phyloP scores from a whole-genome alignment of 768 basidiomycete species.

The Hypholoma fasciculare region DNA sequence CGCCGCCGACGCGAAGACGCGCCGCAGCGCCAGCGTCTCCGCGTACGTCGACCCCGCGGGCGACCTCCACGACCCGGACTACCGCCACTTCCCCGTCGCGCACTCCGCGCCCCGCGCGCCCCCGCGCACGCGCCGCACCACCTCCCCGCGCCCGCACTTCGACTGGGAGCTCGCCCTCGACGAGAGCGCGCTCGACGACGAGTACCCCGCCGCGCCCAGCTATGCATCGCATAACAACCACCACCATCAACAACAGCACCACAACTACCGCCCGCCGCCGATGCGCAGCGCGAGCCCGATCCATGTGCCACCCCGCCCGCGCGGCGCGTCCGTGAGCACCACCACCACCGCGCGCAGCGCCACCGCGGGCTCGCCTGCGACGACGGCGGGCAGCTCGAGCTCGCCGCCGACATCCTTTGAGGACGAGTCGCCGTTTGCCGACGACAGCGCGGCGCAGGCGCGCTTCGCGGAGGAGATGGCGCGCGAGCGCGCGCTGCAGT shows the following conservation, averaged over 20 bases:
- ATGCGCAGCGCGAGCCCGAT: background rate
- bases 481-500: conserved; percentile 6
- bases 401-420: conserved; percentile 26
- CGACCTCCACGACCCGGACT: conserved; percentile 69
- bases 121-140: conserved; percentile 2
- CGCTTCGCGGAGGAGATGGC: conserved; percentile 5
- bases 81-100: conserved; percentile 53
- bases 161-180: conserved; percentile 22
- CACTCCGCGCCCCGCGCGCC: background rate
- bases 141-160: conserved; percentile 15
- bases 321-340: conserved; percentile 11
- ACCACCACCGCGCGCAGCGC: conserved; percentile 21
- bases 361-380: conserved; percentile 3
- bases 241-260: background rate
- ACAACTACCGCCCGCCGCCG: background rate
- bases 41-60: conserved; percentile 61
- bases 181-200: conserved; percentile 26
- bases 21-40: conserved; percentile 36
- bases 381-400: conserved; percentile 18
- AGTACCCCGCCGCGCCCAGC: conserved; percentile 19
- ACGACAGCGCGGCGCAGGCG: conserved; percentile 25
- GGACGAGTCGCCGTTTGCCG: conserved; percentile 13
- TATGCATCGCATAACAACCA: background rate
- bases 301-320: conserved; percentile 9
- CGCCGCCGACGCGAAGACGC: conserved; percentile 40